Base-by-base conservation (phyloP, 2,329 filamentous ascomycete genomes). In the Fusarium sp. region DNA sequence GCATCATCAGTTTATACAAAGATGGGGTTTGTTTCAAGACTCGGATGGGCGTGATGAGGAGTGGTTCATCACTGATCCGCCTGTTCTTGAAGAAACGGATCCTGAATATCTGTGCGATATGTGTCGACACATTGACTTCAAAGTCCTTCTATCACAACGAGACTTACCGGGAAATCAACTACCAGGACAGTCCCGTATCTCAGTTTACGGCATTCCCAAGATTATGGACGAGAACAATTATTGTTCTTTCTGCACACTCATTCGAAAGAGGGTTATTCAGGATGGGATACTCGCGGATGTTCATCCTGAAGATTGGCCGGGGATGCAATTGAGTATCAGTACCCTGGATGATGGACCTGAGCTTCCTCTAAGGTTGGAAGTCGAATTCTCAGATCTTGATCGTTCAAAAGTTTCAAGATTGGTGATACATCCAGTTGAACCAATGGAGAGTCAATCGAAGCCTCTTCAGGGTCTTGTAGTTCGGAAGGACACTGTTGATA, bases 81-180 rank as follows among this genome's bases (percentile, higher is more conserved):
- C 41, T 24, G 9, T 66, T 6, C 51, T 58, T 22, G 24, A 32
- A 18, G 39, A 57, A 9, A 36, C 26, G 7, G 36, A 70, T 15
- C 39, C 56, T 6, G 18, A 41, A 12, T 70, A 71, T 54, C 41
- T 71, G 5, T 71, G 69, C 51, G 50, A 45, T 18, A 71, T 71
- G 69, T 71, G 69, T 39, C 50, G 69, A 30, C 56, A 50, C 20
- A 71, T 71, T 17, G 55, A 71, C 24, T 71, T 70, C 26, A 41
- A 8, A 17, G 30, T 30, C 2, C 39, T 71, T 8, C 32, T 71
- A 1, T 70, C 69, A 0, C 44, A 57, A 17, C 55, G 69, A 26
- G 66, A 41, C 5, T 28, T 71, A 4, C 69, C 66, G 3, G 61
- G 69, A 0, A 71, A 71, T 38, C 61, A 70, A 10, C 39, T 66